These are phyloP conservation scores for Digitaria exilis DNA, from an alignment of 202 grass and related monocot species.

Conservation along the genomic window DNA sequence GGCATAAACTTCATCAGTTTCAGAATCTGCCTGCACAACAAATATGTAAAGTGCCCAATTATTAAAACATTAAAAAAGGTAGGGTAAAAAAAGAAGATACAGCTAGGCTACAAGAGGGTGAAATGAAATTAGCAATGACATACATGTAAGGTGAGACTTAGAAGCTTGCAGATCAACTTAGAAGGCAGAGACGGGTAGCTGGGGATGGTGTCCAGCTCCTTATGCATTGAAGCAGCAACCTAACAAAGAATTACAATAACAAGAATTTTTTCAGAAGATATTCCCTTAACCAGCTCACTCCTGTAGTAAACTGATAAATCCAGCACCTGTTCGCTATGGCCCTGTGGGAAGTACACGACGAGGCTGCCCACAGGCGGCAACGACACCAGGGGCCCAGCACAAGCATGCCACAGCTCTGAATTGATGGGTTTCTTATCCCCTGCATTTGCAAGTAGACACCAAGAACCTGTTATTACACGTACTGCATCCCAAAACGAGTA, in stretches of 20 bases:
- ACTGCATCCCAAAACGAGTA: neutral
- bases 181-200: slow-evolving; percentile 92
- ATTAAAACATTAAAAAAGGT: neutral
- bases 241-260: slow-evolving; percentile 35
- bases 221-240: slow-evolving; percentile 98
- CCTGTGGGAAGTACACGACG: slow-evolving; percentile 97
- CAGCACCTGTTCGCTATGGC: slow-evolving; percentile 92
- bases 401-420: slow-evolving; percentile 97
- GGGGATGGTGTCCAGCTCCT: slow-evolving; percentile 77
- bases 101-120: neutral
- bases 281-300: neutral
- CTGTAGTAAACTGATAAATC: neutral
- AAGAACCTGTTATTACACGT: neutral
- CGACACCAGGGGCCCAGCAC: slow-evolving; percentile 83
- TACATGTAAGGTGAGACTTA: slow-evolving; percentile 89
- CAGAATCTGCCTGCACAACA: slow-evolving; percentile 79
- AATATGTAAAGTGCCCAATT: neutral
- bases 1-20: slow-evolving; percentile 99
- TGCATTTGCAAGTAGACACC: slow-evolving; percentile 38
- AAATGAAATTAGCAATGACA: slow-evolving; percentile 17
- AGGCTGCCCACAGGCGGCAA: slow-evolving; percentile 85
- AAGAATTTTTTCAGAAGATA: neutral
- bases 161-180: slow-evolving; percentile 93
- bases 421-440: slow-evolving; percentile 92
- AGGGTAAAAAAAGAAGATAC: neutral